Conservation (phyloP, 2,329 filamentous ascomycete species). For the Bipolaris bicolor region DNA sequence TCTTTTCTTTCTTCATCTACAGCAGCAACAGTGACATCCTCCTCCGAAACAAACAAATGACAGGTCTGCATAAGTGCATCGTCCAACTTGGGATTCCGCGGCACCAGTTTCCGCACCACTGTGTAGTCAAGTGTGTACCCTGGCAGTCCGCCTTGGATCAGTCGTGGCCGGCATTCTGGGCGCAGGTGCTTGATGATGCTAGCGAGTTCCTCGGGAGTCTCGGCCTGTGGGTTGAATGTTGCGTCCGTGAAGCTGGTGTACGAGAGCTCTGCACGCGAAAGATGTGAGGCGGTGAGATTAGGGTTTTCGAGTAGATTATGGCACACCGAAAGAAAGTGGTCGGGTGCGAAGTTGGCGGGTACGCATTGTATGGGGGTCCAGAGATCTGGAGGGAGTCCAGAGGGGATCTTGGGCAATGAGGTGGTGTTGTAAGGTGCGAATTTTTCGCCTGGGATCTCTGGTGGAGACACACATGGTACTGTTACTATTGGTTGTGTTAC, state of each 20-base stretch:
- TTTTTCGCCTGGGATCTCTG: slow-evolving; percentile 21
- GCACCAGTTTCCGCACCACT: slow-evolving; percentile 78
- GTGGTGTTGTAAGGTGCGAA: slow-evolving; percentile 45
- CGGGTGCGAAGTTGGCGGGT: slow-evolving; percentile 67
- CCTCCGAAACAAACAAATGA: slow-evolving; percentile 64
- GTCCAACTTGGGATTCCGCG: slow-evolving; percentile 80
- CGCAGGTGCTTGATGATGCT: slow-evolving; percentile 58
- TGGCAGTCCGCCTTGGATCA: slow-evolving; percentile 32
- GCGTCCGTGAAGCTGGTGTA: slow-evolving; percentile 57
- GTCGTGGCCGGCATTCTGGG: slow-evolving; percentile 44
- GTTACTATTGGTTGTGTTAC: too few species aligned
- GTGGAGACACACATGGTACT: background rate
- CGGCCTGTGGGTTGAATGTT: slow-evolving; percentile 41
- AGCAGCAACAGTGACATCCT: slow-evolving; percentile 8
- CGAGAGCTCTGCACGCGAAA: slow-evolving; percentile 79
- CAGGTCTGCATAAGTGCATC: slow-evolving; percentile 81
- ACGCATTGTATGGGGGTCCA: slow-evolving; percentile 48
- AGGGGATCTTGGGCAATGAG: slow-evolving; percentile 23
- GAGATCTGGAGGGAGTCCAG: slow-evolving; percentile 41
- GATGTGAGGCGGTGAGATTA: slow-evolving; percentile 77
- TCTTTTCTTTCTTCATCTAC: slow-evolving; percentile 36
- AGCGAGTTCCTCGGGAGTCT: slow-evolving; percentile 46
- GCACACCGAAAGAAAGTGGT: slow-evolving; percentile 71
- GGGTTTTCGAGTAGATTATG: slow-evolving; percentile 78
- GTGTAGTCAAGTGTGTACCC: slow-evolving; percentile 62